These are phyloP conservation scores for Drosera spatulata DNA, from an alignment of 179 eudicot species.

Conservation along the genomic window DNA sequence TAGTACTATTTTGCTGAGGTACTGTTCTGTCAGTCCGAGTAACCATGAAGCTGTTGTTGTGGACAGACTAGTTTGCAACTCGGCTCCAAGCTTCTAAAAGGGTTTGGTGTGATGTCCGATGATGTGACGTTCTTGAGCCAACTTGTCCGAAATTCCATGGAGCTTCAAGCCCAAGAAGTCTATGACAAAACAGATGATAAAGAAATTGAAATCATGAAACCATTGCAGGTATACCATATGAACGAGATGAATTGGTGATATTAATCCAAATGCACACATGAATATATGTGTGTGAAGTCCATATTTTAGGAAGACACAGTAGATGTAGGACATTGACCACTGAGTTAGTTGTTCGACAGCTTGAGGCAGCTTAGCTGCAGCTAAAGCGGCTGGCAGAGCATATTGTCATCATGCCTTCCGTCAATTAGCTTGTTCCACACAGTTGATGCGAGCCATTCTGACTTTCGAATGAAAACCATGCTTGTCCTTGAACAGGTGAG, in stretches of 20 bases:
- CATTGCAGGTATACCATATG: constrained; percentile 50
- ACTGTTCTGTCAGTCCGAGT: not conserved
- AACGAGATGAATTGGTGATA: not conserved
- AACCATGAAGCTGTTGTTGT: not conserved
- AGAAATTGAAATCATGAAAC: constrained; percentile 47
- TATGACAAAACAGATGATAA: constrained; percentile 29
- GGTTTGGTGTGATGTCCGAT: constrained; percentile 93
- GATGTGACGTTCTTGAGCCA: constrained; percentile 76
- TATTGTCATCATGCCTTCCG: too few species aligned
- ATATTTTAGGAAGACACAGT: too few species aligned
- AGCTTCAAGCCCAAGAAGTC: constrained; percentile 69
- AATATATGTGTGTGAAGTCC: too few species aligned
- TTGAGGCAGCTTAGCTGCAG: too few species aligned
- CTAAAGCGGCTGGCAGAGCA: too few species aligned
- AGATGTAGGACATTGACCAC: too few species aligned
- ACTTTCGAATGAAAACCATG: too few species aligned
- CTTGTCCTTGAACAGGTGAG: too few species aligned
- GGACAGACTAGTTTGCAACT: constrained; percentile 93
- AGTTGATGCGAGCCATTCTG: too few species aligned
- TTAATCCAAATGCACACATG: too few species aligned
- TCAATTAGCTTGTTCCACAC: too few species aligned
- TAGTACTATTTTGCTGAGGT: not conserved
- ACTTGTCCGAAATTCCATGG: constrained; percentile 81
- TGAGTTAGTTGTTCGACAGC: too few species aligned
- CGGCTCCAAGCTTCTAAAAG: constrained; percentile 88